Evolutionary conservation across 768 basidiomycete genomes (phyloP), one percentile per base, ranked within the genome.

Genomic region (Leccinellum rugosiceps): DNA sequence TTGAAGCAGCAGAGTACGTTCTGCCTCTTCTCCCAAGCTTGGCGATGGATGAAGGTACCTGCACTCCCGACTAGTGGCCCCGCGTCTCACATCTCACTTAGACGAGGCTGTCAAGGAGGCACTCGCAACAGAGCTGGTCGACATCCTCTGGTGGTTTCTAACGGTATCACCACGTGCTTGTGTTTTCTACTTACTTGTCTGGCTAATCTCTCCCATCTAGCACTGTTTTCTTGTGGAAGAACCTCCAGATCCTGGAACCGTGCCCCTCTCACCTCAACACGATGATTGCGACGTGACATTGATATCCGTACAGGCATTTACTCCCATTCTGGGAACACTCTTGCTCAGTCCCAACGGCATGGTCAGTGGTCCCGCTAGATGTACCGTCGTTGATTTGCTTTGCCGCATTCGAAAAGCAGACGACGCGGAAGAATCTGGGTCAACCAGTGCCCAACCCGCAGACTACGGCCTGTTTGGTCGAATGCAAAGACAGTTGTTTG

Each of bases 121-220:
- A 6, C 83, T 97, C 23, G 87, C 91, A 1, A 79, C 84, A 2
- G 87, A 91, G 62, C 77, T 98, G 10, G 85, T 91, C 35, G 76
- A 82, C 50, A 83, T 96, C 63, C 83, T 97, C 49, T 97, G 93
- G 93, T 96, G 92, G 86, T 98, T 96, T 74, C 86, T 92, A 64
- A 83, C 86, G 55, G 85, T 85, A 62, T 55, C 70, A 61, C 35
- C 30, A 53, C 56, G 14, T n/a, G 41, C 47, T 55, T 46, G 15
- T 52, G 10, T 32, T 48, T n/a, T 28, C 26, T 38, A 13, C 10
- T 28, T 31, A 31, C 50, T 21, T 23, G 58, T 45, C 21, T 55
- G n/a, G 47, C 55, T 55, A 54, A 49, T 17, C 17, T 52, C 17
- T 52, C 49, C 56, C 21, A 32, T 58, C 23, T 66, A 89, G 87